Base-by-base conservation (phyloP, 331 rosid genomes). In the Cydonia oblonga region DNA sequence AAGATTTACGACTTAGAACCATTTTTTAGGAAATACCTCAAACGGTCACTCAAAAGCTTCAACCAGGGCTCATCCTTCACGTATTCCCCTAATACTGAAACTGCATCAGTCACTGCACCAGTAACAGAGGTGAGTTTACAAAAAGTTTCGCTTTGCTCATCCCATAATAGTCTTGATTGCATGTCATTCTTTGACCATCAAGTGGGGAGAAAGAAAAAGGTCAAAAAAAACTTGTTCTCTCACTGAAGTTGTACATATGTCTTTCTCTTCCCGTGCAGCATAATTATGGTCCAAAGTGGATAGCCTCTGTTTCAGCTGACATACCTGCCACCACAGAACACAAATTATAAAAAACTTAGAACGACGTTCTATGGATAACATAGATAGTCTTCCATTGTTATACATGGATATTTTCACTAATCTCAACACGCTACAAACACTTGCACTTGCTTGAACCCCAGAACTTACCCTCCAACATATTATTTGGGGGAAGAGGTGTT, bases 51-150 rank as follows among this genome's bases (percentile, higher is more conserved):
- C 84, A 91, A 69, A 60, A 65, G 88, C 84, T 83, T 81, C 90
- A 93, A 76, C 97, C 96, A 93, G 56, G 96, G 91, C 25, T 91
- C 86, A 80, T 91, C 90, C 79, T 85, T 91, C 79, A 93, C 61
- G 76, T 93, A 93, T 71, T 93, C 98, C 74, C 96, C 89, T 79
- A 93, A 69, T 75, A 93, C 85, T 30, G 96, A 93, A 80, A 89
- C 91, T 2, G 96, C 96, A 68, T 86, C 97, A 22, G 80, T 76
- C 85, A 88, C 98, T 91, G 92, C 86, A 82, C 68, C 85, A 75
- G 71, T 19, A 83, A 75, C 22, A 46, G 40, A 66, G 75, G 71
- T 26, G 75, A 22, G 53, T 46, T 46, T 16, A 46, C 2, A 1
- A 46, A 46, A 16, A 15, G n/a, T 18, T 46, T 46, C 20, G 6